A percentile compares a stretch with the other conserved stretches of the same genome.
Evolutionary conservation across 2,329 filamentous ascomycete species (phyloP).

Genomic region (Blastomyces percursus): DNA sequence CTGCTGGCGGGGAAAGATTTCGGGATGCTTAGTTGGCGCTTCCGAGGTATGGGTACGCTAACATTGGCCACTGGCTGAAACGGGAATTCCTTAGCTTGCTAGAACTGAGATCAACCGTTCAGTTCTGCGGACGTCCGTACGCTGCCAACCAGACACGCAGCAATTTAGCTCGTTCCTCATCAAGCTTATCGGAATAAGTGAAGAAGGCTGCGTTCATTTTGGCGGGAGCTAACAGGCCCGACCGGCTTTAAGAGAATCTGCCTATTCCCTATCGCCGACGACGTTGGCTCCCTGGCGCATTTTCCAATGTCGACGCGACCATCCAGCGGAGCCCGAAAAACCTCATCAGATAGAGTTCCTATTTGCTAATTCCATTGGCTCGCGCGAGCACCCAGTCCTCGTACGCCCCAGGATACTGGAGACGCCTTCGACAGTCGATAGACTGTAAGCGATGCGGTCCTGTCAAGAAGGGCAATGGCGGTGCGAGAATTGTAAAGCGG

Average conservation of each 20-base stretch:
- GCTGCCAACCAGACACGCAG: too few species aligned
- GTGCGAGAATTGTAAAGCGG: too few species aligned
- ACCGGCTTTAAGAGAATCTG: neutral
- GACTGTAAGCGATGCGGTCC: too few species aligned
- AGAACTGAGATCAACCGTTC: neutral
- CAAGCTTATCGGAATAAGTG: too few species aligned
- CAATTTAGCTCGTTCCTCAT: too few species aligned
- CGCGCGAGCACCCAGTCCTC: neutral
- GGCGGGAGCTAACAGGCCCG: too few species aligned
- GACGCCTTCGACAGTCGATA: neutral
- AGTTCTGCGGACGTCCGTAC: neutral
- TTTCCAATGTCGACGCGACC: neutral
- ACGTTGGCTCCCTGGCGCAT: neutral
- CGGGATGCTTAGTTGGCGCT: neutral
- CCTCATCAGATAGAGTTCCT: too few species aligned
- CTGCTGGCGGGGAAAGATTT: neutral
- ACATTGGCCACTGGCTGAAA: too few species aligned
- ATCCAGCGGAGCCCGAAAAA: neutral
- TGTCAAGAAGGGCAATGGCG: too few species aligned
- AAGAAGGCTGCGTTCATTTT: too few species aligned
- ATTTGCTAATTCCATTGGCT: too few species aligned
- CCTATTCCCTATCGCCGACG: neutral
- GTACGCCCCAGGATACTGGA: constrained; percentile 1
- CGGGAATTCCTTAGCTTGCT: too few species aligned
- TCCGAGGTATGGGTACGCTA: neutral